Evolutionary conservation across 208 protist species (phyloP).

Genomic region (Crithidia thermophila): DNA sequence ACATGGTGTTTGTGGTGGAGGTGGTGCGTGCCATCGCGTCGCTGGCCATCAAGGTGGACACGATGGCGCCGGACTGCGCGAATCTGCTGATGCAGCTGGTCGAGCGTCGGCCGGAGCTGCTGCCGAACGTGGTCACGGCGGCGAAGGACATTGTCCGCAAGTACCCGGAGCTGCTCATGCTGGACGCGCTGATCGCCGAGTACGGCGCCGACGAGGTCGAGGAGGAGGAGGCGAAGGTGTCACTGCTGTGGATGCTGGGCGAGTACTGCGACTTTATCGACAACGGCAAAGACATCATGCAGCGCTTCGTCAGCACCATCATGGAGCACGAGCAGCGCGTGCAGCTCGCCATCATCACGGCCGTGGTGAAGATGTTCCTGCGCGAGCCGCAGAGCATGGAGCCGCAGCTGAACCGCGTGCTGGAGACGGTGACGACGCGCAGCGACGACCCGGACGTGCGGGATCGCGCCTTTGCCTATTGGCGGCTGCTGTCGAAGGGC

Average conservation of each 20-base stretch:
- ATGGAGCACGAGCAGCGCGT: constrained; percentile 78
- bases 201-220: constrained; percentile 89
- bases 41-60: constrained; percentile 98
- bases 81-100: constrained; percentile 76
- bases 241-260: constrained; percentile 99
- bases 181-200: constrained; percentile 72
- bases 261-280: constrained; percentile 98
- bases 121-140: constrained; percentile 77
- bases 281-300: constrained; percentile 95
- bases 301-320: constrained; percentile 96
- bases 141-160: constrained; percentile 86
- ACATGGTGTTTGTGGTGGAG: constrained; percentile 98
- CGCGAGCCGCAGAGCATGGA: constrained; percentile 83
- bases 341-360: constrained; percentile 94
- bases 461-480: constrained; percentile 99
- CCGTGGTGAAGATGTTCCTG: constrained; percentile 99
- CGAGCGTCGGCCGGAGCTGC: constrained; percentile 52
- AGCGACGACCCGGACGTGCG: constrained; percentile 98
- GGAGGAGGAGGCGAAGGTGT: constrained; percentile 97
- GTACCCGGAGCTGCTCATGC: constrained; percentile 77
- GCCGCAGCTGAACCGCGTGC: constrained; percentile 59
- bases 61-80: constrained; percentile 94
- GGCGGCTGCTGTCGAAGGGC: constrained; percentile 98
- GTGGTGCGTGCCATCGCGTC: constrained; percentile 96
- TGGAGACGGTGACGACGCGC: constrained; percentile 77